Base-by-base conservation (phyloP, 345 rosid genomes). In the Capsella bursapastoris region DNA sequence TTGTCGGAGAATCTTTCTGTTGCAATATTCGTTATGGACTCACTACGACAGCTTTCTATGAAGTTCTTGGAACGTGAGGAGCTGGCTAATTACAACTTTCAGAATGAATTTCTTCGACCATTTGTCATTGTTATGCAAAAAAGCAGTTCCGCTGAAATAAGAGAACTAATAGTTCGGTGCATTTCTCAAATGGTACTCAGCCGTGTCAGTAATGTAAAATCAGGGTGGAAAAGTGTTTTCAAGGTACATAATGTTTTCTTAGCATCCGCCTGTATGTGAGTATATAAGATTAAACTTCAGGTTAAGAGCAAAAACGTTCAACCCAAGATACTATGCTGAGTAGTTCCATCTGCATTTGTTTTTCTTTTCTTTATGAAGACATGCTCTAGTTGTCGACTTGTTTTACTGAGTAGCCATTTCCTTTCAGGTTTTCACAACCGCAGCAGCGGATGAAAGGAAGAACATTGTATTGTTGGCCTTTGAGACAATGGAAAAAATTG, bases 191-290 rank as follows among this genome's bases (percentile, higher is more conserved):
- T 94, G 98, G 98, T 94, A 68, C 94, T 94, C 68, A 86, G 88
- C 82, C 96, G 95, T 34, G 98, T 91, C 67, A 82, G 75, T 65
- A 87, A 91, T 76, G 98, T 91, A 76, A 94, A 94, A 81, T 94
- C 98, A 81, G 98, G 98, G 25, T 94, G 97, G 98, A 94, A 88
- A 84, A 94, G 97, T 80, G 97, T 94, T 78, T 94, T 94, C 80
- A 78, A 82, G 96, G 98, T 94, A 89, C 32, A 86, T 64, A 68
- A 34, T 27, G 11, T 43, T 66, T 62, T 58, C 55, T 22, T 73
- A 55, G 63, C 63, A 73, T 66, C 70, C 13, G 35, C 77, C 25
- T 72, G 57, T 64, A 47, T 58, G 57, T 47, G 34, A 47, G 10
- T 8, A 18, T 49, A 27, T 59, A 49, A 58, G 60, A 74, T 57